These are phyloP conservation scores for Coemansia sp. DNA, from an alignment of 192 early-diverging fungal species.

Conservation along the genomic window DNA sequence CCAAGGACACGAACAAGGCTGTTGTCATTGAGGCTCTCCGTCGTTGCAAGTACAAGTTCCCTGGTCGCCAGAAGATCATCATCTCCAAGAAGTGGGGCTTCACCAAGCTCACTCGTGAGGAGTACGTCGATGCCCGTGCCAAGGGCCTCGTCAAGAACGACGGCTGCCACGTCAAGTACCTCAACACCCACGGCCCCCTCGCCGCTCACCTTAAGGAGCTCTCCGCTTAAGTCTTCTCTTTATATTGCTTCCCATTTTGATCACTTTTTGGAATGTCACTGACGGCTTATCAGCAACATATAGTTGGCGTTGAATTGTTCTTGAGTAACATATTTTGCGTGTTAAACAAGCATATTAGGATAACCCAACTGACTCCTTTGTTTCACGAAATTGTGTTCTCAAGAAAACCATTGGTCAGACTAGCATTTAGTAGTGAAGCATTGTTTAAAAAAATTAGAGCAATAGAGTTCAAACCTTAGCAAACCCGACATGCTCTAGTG, in stretches of 20 bases:
- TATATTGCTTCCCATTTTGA: neutral
- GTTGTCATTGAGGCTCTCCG: conserved; percentile 91
- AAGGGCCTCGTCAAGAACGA: conserved; percentile 85
- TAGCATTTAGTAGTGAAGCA: too few species aligned
- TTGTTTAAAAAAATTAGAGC: too few species aligned
- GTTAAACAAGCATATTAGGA: too few species aligned
- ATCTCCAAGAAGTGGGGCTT: conserved; percentile 99
- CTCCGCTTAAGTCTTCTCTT: neutral
- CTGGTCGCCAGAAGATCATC: conserved; percentile 98
- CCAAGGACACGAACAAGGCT: conserved; percentile 93
- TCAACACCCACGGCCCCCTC: conserved; percentile 84
- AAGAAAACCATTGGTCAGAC: too few species aligned
- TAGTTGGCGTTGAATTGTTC: too few species aligned
- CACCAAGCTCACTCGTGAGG: conserved; percentile 93
- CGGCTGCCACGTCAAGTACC: conserved; percentile 95
- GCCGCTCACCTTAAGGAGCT: conserved; percentile 52
- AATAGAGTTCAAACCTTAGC: too few species aligned
- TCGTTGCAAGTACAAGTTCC: conserved; percentile 99
- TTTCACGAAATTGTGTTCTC: too few species aligned
- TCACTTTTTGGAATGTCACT: conserved; percentile 13
- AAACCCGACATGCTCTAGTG: too few species aligned
- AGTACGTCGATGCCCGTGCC: conserved; percentile 79
- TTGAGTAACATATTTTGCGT: too few species aligned
- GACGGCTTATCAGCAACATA: neutral
- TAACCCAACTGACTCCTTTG: too few species aligned